Evolutionary conservation across 2,329 filamentous ascomycete genomes (phyloP), one percentile per base, ranked within the genome.

Genomic region (Xylariomycetidae sp.): DNA sequence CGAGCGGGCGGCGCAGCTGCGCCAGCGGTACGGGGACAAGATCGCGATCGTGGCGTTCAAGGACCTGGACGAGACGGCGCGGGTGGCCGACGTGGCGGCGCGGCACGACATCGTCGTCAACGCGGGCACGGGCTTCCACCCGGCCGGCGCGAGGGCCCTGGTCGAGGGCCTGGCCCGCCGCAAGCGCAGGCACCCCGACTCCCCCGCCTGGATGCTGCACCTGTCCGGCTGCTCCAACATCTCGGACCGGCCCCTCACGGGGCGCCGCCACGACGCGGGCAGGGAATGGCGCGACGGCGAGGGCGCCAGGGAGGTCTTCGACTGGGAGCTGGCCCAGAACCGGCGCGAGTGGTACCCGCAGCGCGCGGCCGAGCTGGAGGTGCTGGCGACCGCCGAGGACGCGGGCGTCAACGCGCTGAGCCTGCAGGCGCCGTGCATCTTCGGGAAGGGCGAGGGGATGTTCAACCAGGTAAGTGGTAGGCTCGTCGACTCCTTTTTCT

Each of bases 101-200:
- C n/a, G 32, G 10, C 38, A 47, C 30, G 42, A 48, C 31, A 19
- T 62, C 35, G 49, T 66, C n/a, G 53, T 67, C 34, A 57, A 63
- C 38, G 49, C 57, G 9, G 57, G 56, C 5, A 47, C 49, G 5
- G 57, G 56, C 19, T 57, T 48, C 34, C 56, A 64, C 38, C 37
- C 48, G 3, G 32, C 38, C 2, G 48, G 50, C 15, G 59, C 59
- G 2, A 46, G 49, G 29, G 60, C 61, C 5, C 47, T 63, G 32
- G 44, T 65, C 5, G 32, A 36, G 7, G 63, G 62, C 1, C 48
- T 67, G 4, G 51, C 43, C 6, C 40, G 47, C 6, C 48, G 57
- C 6, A 49, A 53, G 19, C n/a, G n/a, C n/a, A 17, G 13, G 16
- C n/a, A 20, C 5, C 18, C 20, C 14, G 13, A 15, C 13, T 10